Evolutionary conservation across 1,284 basidiomycete genomes (phyloP).

Genomic region (Porodaedalea pini): DNA sequence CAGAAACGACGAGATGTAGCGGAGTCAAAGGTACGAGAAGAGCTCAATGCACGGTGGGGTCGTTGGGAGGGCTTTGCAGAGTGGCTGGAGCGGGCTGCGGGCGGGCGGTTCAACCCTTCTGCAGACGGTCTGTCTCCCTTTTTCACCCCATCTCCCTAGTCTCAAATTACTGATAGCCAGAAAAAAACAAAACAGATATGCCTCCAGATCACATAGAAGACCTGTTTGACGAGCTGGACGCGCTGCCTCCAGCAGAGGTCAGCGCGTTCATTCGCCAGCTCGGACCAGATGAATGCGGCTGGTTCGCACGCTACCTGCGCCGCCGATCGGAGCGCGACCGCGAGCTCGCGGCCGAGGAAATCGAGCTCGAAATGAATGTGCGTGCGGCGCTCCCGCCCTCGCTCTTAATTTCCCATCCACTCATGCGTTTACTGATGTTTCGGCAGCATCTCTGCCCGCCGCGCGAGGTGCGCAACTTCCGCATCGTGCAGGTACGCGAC

Average conservation of each 20-base stretch:
- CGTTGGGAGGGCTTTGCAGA: conserved; percentile 52
- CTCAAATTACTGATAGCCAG: background rate
- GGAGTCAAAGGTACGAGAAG: conserved; percentile 48
- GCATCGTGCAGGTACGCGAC: conserved; percentile 76
- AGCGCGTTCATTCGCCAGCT: conserved; percentile 33
- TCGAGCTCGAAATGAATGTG: conserved; percentile 71
- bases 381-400: too few relatives aligned
- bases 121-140: conserved; percentile 41
- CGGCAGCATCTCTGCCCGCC: conserved; percentile 67
- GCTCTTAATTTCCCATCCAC: conserved; percentile 8
- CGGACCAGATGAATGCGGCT: conserved; percentile 49
- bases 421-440: background rate
- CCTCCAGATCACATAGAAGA: conserved; percentile 60
- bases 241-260: conserved; percentile 34
- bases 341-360: conserved; percentile 50
- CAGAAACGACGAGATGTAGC: conserved; percentile 54
- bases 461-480: conserved; percentile 76
- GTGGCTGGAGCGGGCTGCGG: conserved; percentile 52
- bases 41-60: conserved; percentile 49
- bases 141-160: background rate
- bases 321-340: conserved; percentile 49
- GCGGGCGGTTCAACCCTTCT: conserved; percentile 35
- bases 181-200: conserved; percentile 35
- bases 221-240: conserved; percentile 63
- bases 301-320: conserved; percentile 57